Conservation (phyloP, 23 red algal genomes). For the Gracilaria gracilis region DNA sequence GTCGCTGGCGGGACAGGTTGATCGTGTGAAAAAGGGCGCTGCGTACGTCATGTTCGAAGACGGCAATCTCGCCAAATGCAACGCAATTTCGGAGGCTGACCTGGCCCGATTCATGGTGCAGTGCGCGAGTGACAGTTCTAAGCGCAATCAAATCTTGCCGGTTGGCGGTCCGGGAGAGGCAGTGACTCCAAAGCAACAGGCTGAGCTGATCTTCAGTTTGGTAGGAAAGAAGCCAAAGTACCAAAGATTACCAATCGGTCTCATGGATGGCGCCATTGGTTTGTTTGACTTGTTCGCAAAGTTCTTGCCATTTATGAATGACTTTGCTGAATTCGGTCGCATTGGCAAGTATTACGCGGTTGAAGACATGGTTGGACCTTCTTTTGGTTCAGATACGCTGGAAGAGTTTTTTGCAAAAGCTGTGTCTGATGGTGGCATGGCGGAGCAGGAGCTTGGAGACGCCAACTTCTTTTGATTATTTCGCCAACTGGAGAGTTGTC, state of each 20-base stretch:
- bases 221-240: conserved; percentile 64
- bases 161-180: conserved; percentile 78
- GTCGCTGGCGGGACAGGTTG: conserved; percentile 78
- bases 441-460: conserved; percentile 77
- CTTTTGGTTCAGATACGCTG: conserved; percentile 68
- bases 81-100: conserved; percentile 76
- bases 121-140: conserved; percentile 39
- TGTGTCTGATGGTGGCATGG: conserved; percentile 66
- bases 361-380: conserved; percentile 81
- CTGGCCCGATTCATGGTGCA: conserved; percentile 75
- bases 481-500: background rate
- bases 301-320: conserved; percentile 52
- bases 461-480: conserved; percentile 53
- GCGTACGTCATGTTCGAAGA: conserved; percentile 81
- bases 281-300: conserved; percentile 39
- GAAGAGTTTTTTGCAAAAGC: conserved; percentile 74
- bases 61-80: conserved; percentile 69
- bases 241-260: conserved; percentile 54
- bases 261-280: conserved; percentile 68
- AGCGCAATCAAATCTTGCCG: conserved; percentile 72
- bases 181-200: conserved; percentile 74
- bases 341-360: conserved; percentile 84
- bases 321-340: conserved; percentile 76
- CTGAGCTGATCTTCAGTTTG: conserved; percentile 63
- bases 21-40: conserved; percentile 52